Evolutionary conservation across 1,284 basidiomycete genomes (phyloP).

Genomic region (Fomitopsis schrenkii): DNA sequence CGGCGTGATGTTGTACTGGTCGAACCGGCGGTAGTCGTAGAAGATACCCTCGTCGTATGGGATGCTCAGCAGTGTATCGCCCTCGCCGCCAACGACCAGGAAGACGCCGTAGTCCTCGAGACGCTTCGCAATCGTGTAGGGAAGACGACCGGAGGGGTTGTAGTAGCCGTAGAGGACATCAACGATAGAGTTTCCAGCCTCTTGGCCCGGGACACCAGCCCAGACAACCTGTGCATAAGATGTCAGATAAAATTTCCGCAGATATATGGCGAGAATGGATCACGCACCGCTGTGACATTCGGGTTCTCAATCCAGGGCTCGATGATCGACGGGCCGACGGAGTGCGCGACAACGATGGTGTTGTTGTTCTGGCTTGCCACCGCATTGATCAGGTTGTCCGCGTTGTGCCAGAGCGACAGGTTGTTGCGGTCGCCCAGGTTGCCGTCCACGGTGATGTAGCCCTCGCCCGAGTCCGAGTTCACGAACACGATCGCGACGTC

Average conservation of each 20-base stretch:
- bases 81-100: slow-evolving; percentile 40
- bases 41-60: slow-evolving; percentile 66
- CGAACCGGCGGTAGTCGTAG: slow-evolving; percentile 80
- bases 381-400: slow-evolving; percentile 58
- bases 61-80: slow-evolving; percentile 44
- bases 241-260: neutral
- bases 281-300: slow-evolving; percentile 61
- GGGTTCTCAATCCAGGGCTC: slow-evolving; percentile 79
- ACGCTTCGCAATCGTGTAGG: slow-evolving; percentile 78
- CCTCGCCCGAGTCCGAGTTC: slow-evolving; percentile 72
- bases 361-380: slow-evolving; percentile 67
- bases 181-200: slow-evolving; percentile 72
- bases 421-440: slow-evolving; percentile 75
- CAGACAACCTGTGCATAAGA: slow-evolving; percentile 42
- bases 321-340: slow-evolving; percentile 69
- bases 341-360: slow-evolving; percentile 80
- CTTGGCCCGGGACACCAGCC: slow-evolving; percentile 72
- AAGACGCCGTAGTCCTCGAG: slow-evolving; percentile 63
- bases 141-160: slow-evolving; percentile 75
- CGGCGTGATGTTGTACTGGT: slow-evolving; percentile 52
- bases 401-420: slow-evolving; percentile 76
- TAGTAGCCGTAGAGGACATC: slow-evolving; percentile 70
- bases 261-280: slow-evolving; percentile 14
- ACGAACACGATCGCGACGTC: slow-evolving; percentile 74
- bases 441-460: slow-evolving; percentile 72